Base-by-base conservation (phyloP, 352 stramenopile species). In the Halophytophthora batemanensis region DNA sequence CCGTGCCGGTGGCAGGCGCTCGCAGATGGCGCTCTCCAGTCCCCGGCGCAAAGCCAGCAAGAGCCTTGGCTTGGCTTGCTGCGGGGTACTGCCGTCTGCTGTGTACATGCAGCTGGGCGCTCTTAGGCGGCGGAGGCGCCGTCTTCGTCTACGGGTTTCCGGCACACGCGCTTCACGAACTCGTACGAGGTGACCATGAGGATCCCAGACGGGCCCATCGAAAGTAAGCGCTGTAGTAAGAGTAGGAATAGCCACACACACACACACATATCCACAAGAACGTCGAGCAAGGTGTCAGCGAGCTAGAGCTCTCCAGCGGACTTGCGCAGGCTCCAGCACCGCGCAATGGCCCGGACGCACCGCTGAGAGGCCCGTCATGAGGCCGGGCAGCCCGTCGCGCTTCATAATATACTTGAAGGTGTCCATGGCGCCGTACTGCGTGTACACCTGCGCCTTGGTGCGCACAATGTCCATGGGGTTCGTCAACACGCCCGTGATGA, bases 391-490 rank as follows among this genome's bases (percentile, higher is more conserved):
- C 6, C 84, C 84, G 33, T 95, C 80, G 28, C 62, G 80, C 56
- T 82, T 66, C 56, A 95, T 48, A 58, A 95, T 85, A 73, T 90
- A 90, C 67, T 87, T 87, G 59, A 82, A 61, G 37, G 84, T 93
- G 45, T 95, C 80, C 50, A 89, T 75, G 25, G 82, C 81, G 49
- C 78, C 76, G 48, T 89, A 95, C 52, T 93, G 77, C 38, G 84
- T 95, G 65, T 89, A 91, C 18, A 93, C 64, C 50, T 95, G 82
- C 31, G 81, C 79, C 53, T 86, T 86, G 33, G 84, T 94, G 45
- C 84, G 72, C 25, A 96, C 82, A 54, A 95, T 90, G 64, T 95
- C 84, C 82, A 96, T 92, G 25, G 86, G 84, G 53, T 96, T 96
- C 11, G 86, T 93, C 22, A 87, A 44, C 22, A 92, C 66, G 45